phyloP scores from a whole-genome alignment of 2,329 filamentous ascomycete species.

The Fusarium odoratissimum region DNA sequence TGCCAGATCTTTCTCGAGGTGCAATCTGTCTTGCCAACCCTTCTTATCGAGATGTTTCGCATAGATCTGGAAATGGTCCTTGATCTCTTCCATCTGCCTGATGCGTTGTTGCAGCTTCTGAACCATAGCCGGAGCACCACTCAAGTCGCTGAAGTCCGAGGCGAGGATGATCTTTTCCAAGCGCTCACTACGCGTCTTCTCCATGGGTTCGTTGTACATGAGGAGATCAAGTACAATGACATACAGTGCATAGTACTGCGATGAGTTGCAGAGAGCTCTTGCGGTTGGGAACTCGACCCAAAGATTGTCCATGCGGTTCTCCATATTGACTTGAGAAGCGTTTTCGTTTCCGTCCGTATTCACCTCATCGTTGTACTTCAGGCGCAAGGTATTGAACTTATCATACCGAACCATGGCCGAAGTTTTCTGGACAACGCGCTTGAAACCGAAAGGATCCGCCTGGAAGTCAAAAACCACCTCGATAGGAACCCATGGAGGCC shows the following conservation, averaged over 20 bases:
- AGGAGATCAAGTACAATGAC: constrained; percentile 96
- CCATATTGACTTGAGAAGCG: constrained; percentile 66
- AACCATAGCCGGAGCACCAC: constrained; percentile 93
- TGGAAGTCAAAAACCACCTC: constrained; percentile 99
- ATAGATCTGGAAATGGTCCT: constrained; percentile 94
- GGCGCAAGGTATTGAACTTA: constrained; percentile 95
- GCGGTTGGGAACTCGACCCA: constrained; percentile 97
- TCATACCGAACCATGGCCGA: constrained; percentile 95
- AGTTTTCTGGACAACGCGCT: constrained; percentile 94
- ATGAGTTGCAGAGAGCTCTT: constrained; percentile 94
- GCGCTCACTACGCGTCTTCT: constrained; percentile 96
- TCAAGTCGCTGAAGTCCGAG: constrained; percentile 96
- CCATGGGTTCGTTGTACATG: constrained; percentile 94
- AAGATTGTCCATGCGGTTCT: constrained; percentile 92
- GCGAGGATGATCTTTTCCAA: constrained; percentile 99
- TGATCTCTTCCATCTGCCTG: constrained; percentile 94
- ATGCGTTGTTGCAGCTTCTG: constrained; percentile 92
- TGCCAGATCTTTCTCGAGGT: constrained; percentile 89
- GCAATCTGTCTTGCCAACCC: constrained; percentile 90
- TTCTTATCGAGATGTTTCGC: constrained; percentile 86
- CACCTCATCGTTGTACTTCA: constrained; percentile 97
- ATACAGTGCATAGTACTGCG: constrained; percentile 97
- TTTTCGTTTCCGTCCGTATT: constrained; percentile 69
- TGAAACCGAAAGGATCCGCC: constrained; percentile 95
- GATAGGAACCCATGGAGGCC: constrained; percentile 98